A percentile compares a stretch with the other conserved stretches of the same genome.
phyloP scores from a whole-genome alignment of 2,329 filamentous ascomycete species.

The Aspergillus candidus region DNA sequence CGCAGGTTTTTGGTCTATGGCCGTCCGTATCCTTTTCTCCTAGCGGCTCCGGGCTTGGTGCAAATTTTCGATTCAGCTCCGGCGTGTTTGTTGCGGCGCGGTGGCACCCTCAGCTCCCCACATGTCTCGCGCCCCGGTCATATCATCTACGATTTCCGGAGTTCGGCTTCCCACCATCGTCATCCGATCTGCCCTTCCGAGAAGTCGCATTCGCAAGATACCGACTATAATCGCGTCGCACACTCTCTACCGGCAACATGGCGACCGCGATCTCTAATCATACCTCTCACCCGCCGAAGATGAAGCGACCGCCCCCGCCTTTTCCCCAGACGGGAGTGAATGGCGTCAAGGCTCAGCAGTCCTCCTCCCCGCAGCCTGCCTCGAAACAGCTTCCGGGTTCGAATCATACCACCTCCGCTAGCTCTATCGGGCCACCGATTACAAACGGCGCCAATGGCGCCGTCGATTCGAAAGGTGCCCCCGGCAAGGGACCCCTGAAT shows the following conservation, averaged over 20 bases:
- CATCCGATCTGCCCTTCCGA: constrained; percentile 19
- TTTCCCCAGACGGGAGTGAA: constrained; percentile 58
- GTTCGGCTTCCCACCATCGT: constrained; percentile 25
- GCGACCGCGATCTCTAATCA: constrained; percentile 42
- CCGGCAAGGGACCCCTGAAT: constrained; percentile 34
- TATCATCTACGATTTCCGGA: constrained; percentile 32
- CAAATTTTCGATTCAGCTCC: constrained; percentile 18
- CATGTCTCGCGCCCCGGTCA: constrained; percentile 41
- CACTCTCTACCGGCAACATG: constrained; percentile 27
- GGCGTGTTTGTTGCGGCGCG: constrained; percentile 24
- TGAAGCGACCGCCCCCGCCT: constrained; percentile 62
- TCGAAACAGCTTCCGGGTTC: constrained; percentile 52
- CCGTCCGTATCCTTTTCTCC: constrained; percentile 14
- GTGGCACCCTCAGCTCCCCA: constrained; percentile 36
- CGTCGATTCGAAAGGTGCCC: constrained; percentile 14
- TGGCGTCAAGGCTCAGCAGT: constrained; percentile 52
- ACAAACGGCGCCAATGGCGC: constrained; percentile 41
- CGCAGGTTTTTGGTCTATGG: constrained; percentile 22
- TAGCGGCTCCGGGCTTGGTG: constrained; percentile 17
- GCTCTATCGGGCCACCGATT: constrained; percentile 33
- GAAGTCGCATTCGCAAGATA: constrained; percentile 19
- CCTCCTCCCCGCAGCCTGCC: constrained; percentile 50
- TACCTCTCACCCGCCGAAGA: constrained; percentile 48
- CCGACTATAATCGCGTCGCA: constrained; percentile 16
- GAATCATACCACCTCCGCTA: constrained; percentile 48